phyloP scores from a whole-genome alignment of 768 basidiomycete genomes.

The Leccinum variicolor region DNA sequence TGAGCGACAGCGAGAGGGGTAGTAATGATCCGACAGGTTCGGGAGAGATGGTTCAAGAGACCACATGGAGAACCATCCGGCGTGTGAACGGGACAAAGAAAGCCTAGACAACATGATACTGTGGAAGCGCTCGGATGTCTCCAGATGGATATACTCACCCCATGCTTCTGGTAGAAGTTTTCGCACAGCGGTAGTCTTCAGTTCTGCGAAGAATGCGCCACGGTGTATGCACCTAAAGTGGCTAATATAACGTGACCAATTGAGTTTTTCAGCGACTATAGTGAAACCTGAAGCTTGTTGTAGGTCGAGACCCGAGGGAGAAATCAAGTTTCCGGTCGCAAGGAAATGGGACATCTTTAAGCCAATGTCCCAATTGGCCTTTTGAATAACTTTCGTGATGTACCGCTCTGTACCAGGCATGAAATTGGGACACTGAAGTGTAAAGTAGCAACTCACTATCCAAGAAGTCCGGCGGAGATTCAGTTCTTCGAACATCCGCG shows the following conservation, averaged over 20 bases:
- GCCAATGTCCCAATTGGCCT: slow-evolving; percentile 91
- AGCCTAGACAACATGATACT: slow-evolving; percentile 49
- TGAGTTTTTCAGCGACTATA: slow-evolving; percentile 97
- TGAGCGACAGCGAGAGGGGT: slow-evolving; percentile 68
- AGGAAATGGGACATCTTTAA: slow-evolving; percentile 89
- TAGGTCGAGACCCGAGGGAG: slow-evolving; percentile 91
- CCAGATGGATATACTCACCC: slow-evolving; percentile 51
- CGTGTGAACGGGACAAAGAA: slow-evolving; percentile 97
- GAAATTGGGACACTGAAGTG: slow-evolving; percentile 1
- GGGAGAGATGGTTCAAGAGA: slow-evolving; percentile 92
- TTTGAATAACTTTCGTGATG: slow-evolving; percentile 67
- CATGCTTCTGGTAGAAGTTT: slow-evolving; percentile 97
- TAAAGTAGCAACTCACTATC: slow-evolving; percentile 57
- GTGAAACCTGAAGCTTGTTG: slow-evolving; percentile 99
- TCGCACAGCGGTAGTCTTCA: slow-evolving; percentile 96
- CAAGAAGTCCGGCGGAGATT: slow-evolving; percentile 76
- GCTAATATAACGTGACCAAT: slow-evolving; percentile 97
- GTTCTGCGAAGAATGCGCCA: slow-evolving; percentile 98
- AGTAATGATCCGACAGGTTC: slow-evolving; percentile 90
- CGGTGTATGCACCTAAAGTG: slow-evolving; percentile 98
- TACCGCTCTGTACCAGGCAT: slow-evolving; percentile 60
- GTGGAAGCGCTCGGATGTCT: neutral
- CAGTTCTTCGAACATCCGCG: slow-evolving; percentile 72
- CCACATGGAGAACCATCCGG: slow-evolving; percentile 98
- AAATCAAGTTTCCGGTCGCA: slow-evolving; percentile 94